These are phyloP conservation scores for Starmerella powellii DNA, from an alignment of 805 yeast species.

Conservation along the genomic window DNA sequence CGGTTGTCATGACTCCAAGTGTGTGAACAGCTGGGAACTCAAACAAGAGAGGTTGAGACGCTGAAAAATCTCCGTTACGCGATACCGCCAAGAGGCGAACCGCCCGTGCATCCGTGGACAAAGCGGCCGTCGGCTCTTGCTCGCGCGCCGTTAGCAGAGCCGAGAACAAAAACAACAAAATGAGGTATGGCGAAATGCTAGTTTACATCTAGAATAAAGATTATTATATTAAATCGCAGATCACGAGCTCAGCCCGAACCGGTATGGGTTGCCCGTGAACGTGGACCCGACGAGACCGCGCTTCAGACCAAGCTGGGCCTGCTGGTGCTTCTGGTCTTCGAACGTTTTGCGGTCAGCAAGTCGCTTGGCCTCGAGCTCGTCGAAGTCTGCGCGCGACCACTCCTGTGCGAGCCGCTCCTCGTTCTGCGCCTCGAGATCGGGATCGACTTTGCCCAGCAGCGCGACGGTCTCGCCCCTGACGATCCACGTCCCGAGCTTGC, in stretches of 20 bases:
- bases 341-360: constrained; percentile 17
- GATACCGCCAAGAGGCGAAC: too few relatives aligned
- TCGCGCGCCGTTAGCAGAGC: too few relatives aligned
- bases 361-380: constrained; percentile 42
- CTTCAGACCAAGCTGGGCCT: constrained; percentile 16
- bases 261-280: constrained; percentile 18
- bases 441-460: constrained; percentile 84
- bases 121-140: neutral
- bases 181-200: too few relatives aligned
- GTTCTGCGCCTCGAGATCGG: constrained; percentile 60
- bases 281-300: constrained; percentile 16
- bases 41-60: too few relatives aligned
- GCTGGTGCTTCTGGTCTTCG: constrained; percentile 17
- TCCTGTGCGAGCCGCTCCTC: constrained; percentile 38
- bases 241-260: constrained; percentile 5
- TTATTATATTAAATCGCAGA: too few relatives aligned
- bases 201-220: too few relatives aligned
- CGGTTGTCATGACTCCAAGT: constrained; percentile 19
- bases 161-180: too few relatives aligned
- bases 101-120: neutral
- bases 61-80: too few relatives aligned
- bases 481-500: constrained; percentile 66
- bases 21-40: too few relatives aligned
- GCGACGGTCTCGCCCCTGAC: constrained; percentile 95
- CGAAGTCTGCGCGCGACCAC: constrained; percentile 47